Evolutionary conservation across 495 filamentous ascomycete species (phyloP).

Genomic region (Hypoxylon fuscum): DNA sequence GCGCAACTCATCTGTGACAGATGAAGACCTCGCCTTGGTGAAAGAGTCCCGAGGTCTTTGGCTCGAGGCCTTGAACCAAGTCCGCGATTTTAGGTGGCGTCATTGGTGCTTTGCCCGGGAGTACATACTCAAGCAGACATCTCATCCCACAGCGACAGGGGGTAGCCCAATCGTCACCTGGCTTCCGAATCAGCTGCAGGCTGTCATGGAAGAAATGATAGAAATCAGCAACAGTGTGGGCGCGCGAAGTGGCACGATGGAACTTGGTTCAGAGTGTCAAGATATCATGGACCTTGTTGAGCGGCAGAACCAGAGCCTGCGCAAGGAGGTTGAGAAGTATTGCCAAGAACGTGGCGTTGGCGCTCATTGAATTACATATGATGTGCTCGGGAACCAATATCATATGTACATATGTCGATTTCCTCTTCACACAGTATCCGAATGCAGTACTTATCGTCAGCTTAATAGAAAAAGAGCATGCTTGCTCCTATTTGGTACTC

Average conservation of each 20-base stretch:
- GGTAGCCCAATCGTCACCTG: conserved; percentile 93
- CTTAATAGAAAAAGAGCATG: too few relatives aligned
- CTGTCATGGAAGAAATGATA: conserved; percentile 80
- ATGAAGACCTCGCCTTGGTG: conserved; percentile 36
- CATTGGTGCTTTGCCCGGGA: conserved; percentile 96
- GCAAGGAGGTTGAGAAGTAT: conserved; percentile 82
- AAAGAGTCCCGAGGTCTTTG: conserved; percentile 65
- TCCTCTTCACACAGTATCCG: too few relatives aligned
- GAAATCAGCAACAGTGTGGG: conserved; percentile 63
- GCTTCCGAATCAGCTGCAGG: conserved; percentile 85
- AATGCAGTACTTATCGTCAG: too few relatives aligned
- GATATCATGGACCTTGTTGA: conserved; percentile 77
- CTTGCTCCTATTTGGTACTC: too few relatives aligned
- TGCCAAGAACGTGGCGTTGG: conserved; percentile 73
- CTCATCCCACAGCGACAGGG: conserved; percentile 86
- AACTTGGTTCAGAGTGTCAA: conserved; percentile 46
- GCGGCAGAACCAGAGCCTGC: conserved; percentile 73
- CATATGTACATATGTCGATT: too few relatives aligned
- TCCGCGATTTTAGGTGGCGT: conserved; percentile 90
- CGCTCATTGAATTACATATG: not conserved
- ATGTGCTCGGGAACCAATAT: too few relatives aligned
- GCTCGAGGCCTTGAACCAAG: conserved; percentile 78
- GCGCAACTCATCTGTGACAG: conserved; percentile 30
- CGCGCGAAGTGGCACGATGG: conserved; percentile 44
- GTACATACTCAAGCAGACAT: conserved; percentile 86